Conservation (phyloP, 2,329 filamentous ascomycete species). For the Colletotrichum agaves region DNA sequence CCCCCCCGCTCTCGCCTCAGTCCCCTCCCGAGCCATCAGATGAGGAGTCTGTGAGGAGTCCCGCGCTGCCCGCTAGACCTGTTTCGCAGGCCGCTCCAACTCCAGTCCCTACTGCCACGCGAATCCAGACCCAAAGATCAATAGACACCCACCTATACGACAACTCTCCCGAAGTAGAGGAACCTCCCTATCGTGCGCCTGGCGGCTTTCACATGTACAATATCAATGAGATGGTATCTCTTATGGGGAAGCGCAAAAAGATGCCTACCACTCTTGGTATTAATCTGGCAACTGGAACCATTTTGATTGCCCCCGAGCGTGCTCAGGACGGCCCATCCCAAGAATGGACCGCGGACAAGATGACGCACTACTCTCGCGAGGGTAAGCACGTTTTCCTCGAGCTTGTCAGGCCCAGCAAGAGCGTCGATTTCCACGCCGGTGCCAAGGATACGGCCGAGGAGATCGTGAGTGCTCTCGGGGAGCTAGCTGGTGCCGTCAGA, state of each 20-base stretch:
- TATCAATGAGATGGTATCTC: conserved; percentile 96
- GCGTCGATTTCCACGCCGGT: conserved; percentile 95
- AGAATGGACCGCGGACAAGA: conserved; percentile 93
- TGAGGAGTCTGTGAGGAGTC: conserved; percentile 47
- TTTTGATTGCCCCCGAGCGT: conserved; percentile 91
- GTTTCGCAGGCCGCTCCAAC: conserved; percentile 40
- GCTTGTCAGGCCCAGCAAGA: conserved; percentile 90
- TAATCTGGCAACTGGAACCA: conserved; percentile 86
- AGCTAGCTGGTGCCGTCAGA: conserved; percentile 85
- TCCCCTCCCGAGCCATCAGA: conserved; percentile 44
- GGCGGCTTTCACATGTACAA: conserved; percentile 95
- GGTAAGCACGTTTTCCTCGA: conserved; percentile 98
- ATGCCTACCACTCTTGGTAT: conserved; percentile 98
- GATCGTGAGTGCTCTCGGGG: conserved; percentile 87
- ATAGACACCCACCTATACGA: conserved; percentile 40
- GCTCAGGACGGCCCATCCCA: conserved; percentile 84
- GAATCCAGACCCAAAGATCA: conserved; percentile 40
- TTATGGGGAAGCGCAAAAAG: conserved; percentile 97
- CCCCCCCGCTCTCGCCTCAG: conserved; percentile 56
- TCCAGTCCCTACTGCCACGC: conserved; percentile 19
- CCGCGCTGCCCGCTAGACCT: conserved; percentile 51
- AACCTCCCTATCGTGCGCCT: conserved; percentile 52
- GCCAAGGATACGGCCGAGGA: conserved; percentile 97
- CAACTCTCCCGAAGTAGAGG: conserved; percentile 41
- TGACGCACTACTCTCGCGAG: conserved; percentile 98